These are phyloP conservation scores for Naganishia vaughanmartiniae DNA, from an alignment of 768 basidiomycete genomes.

Conservation along the genomic window DNA sequence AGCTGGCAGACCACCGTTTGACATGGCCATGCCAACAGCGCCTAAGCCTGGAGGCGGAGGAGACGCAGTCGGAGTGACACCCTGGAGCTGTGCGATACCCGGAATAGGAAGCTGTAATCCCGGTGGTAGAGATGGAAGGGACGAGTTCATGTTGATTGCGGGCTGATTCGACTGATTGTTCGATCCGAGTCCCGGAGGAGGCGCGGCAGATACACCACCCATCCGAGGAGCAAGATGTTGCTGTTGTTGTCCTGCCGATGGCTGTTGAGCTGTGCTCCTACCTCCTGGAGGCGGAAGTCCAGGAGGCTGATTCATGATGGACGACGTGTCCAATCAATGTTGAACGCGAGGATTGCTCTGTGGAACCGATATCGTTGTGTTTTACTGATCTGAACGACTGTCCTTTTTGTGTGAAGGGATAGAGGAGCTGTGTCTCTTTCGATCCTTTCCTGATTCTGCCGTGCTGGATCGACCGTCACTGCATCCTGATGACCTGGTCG, in stretches of 20 bases:
- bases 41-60: conserved; percentile 13
- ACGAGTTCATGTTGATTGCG: background rate
- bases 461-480: conserved; percentile 1
- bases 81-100: conserved; percentile 20
- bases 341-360: background rate
- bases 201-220: conserved; percentile 18
- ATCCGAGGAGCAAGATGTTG: conserved; percentile 14
- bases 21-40: conserved; percentile 19
- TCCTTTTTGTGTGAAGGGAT: background rate
- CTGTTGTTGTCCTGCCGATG: conserved; percentile 15
- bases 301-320: conserved; percentile 25
- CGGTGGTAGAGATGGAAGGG: conserved; percentile 8
- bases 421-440: background rate
- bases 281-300: conserved; percentile 26
- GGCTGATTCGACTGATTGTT: conserved; percentile 3
- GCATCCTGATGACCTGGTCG: conserved; percentile 4
- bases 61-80: conserved; percentile 16
- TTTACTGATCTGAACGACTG: background rate
- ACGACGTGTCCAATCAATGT: background rate
- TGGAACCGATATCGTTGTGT: background rate
- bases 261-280: background rate
- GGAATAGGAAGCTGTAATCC: conserved; percentile 16
- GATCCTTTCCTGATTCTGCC: conserved; percentile 1
- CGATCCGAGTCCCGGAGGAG: conserved; percentile 28
- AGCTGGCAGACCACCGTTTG: background rate